Evolutionary conservation across 805 yeast species (phyloP), one percentile per base, ranked within the genome.

Genomic region (Alloascoidea hylecoeti): DNA sequence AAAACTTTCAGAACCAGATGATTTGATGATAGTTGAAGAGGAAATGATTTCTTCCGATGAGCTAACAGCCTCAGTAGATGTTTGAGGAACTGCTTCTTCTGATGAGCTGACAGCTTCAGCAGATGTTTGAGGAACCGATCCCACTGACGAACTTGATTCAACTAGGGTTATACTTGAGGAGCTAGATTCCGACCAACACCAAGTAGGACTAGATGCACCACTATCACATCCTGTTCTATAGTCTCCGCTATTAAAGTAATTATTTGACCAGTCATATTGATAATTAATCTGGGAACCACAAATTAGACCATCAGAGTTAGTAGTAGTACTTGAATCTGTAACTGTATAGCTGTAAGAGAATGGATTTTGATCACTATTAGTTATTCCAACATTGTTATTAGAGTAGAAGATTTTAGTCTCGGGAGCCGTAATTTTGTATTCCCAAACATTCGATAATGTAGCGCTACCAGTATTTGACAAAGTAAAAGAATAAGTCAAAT

Each of bases 401-500:
- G 30, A 23, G n/a, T 23, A 23, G 30, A 23, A 23, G n/a, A 23
- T 23, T 9, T 23, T 9, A 9, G 30, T 23, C n/a, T 23, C 13
- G 30, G 30, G 30, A n/a, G 30, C 30, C n/a, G 30, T 23, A 9
- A 23, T 9, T 23, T 23, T 23, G 30, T 23, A 23, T 23, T 23
- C 30, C n/a, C n/a, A n/a, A n/a, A 23, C n/a, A 23, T 23, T 23
- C n/a, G 13, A 9, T n/a, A 23, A 23, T n/a, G 13, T n/a, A 23
- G 30, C 30, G n/a, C n/a, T 23, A 9, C 30, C 30, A 9, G 30
- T 23, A 23, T 23, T 38, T 17, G 34, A 44, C 6, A 34, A 37
- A 15, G 35, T 40, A 32, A 27, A 40, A 23, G 36, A 37, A 35
- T 19, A 38, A n/a, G 28, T 44, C 16, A 18, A 34, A 18, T 6